Base-by-base conservation (phyloP, 1,284 basidiomycete species). In the Irpex sp. region DNA sequence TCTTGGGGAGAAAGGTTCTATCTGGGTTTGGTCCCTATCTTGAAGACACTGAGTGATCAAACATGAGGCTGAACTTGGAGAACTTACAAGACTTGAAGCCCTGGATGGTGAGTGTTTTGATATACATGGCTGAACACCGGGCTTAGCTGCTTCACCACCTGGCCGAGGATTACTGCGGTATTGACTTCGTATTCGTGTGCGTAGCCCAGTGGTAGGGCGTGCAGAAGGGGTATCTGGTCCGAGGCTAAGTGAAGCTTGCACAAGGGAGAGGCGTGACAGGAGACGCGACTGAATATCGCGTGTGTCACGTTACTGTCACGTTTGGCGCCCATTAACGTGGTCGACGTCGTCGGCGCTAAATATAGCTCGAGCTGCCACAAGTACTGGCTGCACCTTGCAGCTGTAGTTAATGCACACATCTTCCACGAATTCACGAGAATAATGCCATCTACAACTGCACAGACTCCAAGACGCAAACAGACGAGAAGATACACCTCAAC, bases 1-100 rank as follows among this genome's bases (percentile, higher is more conserved):
- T 51, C 82, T 86, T 0, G 94, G 85, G 28, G 88, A 90, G 71
- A 92, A 92, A 0, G 89, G 88, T 68, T 91, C 90, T 61, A 92
- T 90, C 68, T 90, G 86, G 0, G 89, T 91, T 72, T 91, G 88
- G 77, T 92, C 90, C 62, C 89, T 79, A 78, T 96, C 86, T 86
- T 18, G 42, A 51, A 12, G 16, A 12, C n/a, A 28, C 56, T 64
- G 21, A 61, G 63, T 54, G 33, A 55, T 48, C 51, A 1, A 1
- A 28, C 8, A 35, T 14, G 1, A 33, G 55, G 54, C 19, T 51
- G 18, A 36, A 16, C 14, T 49, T 14, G 39, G 10, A 39, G n/a
- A 52, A 68, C 82, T 68, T 70, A 87, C 96, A 98, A 36, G 94
- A 96, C 78, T 98, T 98, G 86, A 98, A 98, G 65, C 96, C 96